A percentile compares a stretch with the other conserved stretches of the same genome.
Conservation (phyloP, 2,329 filamentous ascomycete genomes). For the Aspergillus chevalieri region DNA sequence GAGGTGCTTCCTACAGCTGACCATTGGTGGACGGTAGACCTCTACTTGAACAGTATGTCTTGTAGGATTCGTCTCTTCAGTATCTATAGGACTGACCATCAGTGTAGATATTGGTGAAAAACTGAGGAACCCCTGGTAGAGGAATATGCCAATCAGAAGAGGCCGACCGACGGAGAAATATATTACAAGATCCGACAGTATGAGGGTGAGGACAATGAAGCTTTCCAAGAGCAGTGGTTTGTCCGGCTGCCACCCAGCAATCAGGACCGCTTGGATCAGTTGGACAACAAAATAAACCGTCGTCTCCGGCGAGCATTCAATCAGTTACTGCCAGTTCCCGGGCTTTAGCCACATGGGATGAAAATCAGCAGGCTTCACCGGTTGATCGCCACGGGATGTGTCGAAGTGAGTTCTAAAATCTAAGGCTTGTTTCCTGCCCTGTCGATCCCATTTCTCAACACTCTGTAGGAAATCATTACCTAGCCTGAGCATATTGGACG, state of each 20-base stretch:
- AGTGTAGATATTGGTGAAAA: conserved; percentile 8
- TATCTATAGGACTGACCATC: neutral
- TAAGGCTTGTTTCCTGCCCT: neutral
- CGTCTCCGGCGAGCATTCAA: conserved; percentile 7
- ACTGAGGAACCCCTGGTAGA: conserved; percentile 7
- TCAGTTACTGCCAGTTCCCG: conserved; percentile 7
- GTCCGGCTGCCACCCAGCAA: conserved; percentile 7
- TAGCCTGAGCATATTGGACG: conserved; percentile 12
- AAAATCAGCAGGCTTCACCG: conserved; percentile 11
- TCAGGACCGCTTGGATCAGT: conserved; percentile 4
- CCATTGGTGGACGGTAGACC: conserved; percentile 25
- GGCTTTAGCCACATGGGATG: neutral
- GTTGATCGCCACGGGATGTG: conserved; percentile 10
- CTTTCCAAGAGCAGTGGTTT: conserved; percentile 3
- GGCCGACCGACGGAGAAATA: neutral
- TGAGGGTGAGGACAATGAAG: too few species aligned
- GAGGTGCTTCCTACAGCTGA: conserved; percentile 15
- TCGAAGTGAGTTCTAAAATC: conserved; percentile 8
- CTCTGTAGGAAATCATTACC: conserved; percentile 14
- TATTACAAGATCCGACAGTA: too few species aligned
- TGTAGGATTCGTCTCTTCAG: neutral
- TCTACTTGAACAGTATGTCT: conserved; percentile 20
- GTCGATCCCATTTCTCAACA: conserved; percentile 1
- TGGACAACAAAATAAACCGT: conserved; percentile 3
- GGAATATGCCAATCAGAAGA: conserved; percentile 7